These are phyloP conservation scores for Blastobotrys apis DNA, from an alignment of 1,139 yeast genomes.

Conservation along the genomic window DNA sequence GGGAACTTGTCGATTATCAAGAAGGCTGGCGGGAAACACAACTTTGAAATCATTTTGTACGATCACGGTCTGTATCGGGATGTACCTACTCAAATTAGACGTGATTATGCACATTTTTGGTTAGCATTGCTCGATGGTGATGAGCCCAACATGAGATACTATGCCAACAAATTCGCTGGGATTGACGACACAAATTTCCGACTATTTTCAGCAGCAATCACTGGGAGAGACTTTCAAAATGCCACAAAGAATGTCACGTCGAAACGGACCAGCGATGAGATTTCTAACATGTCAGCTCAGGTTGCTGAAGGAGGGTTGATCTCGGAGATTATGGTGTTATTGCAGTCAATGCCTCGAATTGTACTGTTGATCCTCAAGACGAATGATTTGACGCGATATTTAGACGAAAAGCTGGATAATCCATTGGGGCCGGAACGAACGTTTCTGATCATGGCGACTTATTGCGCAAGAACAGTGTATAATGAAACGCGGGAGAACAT, in stretches of 20 bases:
- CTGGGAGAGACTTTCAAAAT: slow-evolving; percentile 75
- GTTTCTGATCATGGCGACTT: slow-evolving; percentile 81
- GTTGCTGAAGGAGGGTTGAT: slow-evolving; percentile 59
- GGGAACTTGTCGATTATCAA: slow-evolving; percentile 83
- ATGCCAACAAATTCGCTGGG: slow-evolving; percentile 79
- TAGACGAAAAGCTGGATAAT: slow-evolving; percentile 77
- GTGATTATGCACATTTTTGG: slow-evolving; percentile 92
- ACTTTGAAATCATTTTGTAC: slow-evolving; percentile 85
- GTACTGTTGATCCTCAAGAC: slow-evolving; percentile 86
- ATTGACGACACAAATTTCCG: slow-evolving; percentile 74
- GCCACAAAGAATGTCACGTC: slow-evolving; percentile 62
- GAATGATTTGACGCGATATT: slow-evolving; percentile 82
- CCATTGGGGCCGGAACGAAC: slow-evolving; percentile 89
- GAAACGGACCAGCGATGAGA: slow-evolving; percentile 53
- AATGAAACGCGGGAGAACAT: slow-evolving; percentile 54
- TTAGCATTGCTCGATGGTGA: slow-evolving; percentile 74
- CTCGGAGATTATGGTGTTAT: slow-evolving; percentile 71
- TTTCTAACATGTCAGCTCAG: slow-evolving; percentile 59
- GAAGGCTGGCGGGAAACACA: slow-evolving; percentile 40
- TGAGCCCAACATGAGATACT: slow-evolving; percentile 57
- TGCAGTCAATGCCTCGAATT: slow-evolving; percentile 77
- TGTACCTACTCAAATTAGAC: slow-evolving; percentile 70
- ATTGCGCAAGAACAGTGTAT: slow-evolving; percentile 79
- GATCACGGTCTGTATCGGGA: slow-evolving; percentile 94
- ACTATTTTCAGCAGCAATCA: slow-evolving; percentile 86